These are phyloP conservation scores for Lichtheimia corymbifera DNA, from an alignment of 371 early-diverging fungal genomes.

Conservation along the genomic window DNA sequence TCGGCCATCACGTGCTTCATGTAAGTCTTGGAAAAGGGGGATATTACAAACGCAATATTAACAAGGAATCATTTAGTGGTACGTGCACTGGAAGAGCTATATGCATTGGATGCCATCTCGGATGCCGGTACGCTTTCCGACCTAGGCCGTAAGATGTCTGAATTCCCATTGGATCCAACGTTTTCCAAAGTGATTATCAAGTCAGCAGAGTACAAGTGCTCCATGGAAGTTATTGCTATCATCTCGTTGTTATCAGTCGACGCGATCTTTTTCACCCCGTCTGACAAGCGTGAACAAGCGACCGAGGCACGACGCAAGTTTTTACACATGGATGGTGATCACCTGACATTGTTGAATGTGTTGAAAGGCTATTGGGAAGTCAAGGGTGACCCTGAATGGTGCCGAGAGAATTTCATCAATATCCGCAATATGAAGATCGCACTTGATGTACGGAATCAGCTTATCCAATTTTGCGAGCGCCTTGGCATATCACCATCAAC, in stretches of 20 bases:
- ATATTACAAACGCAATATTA: conserved; percentile 2
- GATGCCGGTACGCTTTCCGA: conserved; percentile 80
- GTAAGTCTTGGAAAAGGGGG: conserved; percentile 28
- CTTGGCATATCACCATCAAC: conserved; percentile 63
- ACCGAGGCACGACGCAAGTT: conserved; percentile 79
- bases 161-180: conserved; percentile 92
- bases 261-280: conserved; percentile 83
- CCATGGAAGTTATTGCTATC: conserved; percentile 84
- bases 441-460: conserved; percentile 86
- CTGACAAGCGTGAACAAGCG: conserved; percentile 86
- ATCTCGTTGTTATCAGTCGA: conserved; percentile 91
- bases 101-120: conserved; percentile 88
- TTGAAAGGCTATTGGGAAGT: conserved; percentile 76
- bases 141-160: conserved; percentile 87
- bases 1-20: conserved; percentile 73
- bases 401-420: conserved; percentile 89
- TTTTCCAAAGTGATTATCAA: conserved; percentile 90
- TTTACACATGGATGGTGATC: conserved; percentile 84
- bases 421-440: conserved; percentile 83
- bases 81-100: conserved; percentile 86
- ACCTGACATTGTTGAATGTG: conserved; percentile 86
- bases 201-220: conserved; percentile 71
- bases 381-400: conserved; percentile 84
- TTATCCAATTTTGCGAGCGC: conserved; percentile 73
- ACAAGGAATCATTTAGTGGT: conserved; percentile 44